These are phyloP conservation scores for Auxenochlorella protothecoides DNA, from an alignment of 139 green algal species.

Conservation along the genomic window DNA sequence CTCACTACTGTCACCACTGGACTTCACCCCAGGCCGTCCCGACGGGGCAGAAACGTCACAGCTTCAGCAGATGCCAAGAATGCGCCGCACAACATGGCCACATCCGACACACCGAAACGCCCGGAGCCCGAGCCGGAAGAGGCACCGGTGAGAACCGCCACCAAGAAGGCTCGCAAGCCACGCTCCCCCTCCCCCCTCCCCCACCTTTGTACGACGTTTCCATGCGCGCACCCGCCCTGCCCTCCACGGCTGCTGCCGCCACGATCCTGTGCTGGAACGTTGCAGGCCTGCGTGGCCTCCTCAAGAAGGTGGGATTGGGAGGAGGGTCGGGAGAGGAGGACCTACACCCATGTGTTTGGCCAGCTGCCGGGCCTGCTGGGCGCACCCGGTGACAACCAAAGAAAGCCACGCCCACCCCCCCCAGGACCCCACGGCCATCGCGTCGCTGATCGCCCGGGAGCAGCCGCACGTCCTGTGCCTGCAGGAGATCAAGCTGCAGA, in stretches of 20 bases:
- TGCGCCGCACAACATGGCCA: too few species aligned
- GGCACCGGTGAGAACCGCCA: not conserved
- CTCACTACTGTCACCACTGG: too few species aligned
- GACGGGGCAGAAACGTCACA: not conserved
- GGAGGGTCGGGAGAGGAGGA: too few species aligned
- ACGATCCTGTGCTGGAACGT: constrained; percentile 54
- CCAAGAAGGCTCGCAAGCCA: constrained; percentile 3
- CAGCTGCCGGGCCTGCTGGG: too few species aligned
- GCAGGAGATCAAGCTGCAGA: constrained; percentile 64
- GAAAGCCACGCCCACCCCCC: not conserved
- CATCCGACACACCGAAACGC: not conserved
- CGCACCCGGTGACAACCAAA: too few species aligned
- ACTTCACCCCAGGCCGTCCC: too few species aligned
- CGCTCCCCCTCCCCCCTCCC: not conserved
- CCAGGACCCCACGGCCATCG: constrained; percentile 33
- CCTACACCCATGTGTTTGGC: too few species aligned
- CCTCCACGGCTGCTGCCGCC: not conserved
- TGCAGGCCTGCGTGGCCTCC: constrained; percentile 39
- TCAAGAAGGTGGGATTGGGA: constrained; percentile 38
- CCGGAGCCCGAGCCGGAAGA: not conserved
- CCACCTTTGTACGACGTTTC: constrained; percentile 7
- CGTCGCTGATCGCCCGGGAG: constrained; percentile 38
- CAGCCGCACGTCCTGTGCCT: constrained; percentile 44
- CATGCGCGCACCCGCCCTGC: constrained; percentile 3
- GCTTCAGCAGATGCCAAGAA: not conserved